Percentiles rank a stretch among this genome's conserved stretches.
Conservation (phyloP, 2,329 filamentous ascomycete species). For the Epichloe baconii region DNA sequence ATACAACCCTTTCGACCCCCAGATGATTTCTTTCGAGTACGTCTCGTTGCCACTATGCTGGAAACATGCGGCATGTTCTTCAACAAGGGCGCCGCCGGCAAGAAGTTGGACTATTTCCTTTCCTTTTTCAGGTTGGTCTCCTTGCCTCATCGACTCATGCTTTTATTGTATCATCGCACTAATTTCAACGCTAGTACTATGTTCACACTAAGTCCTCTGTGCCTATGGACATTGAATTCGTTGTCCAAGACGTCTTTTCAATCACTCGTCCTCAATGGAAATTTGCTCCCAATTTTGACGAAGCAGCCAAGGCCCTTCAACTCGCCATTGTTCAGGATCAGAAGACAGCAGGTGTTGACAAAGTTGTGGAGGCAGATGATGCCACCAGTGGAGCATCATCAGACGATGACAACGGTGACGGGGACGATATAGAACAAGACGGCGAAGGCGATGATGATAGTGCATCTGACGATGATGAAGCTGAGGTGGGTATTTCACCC, state of each 20-base stretch:
- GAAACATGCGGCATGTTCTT: conserved; percentile 97
- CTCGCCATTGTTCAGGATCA: conserved; percentile 85
- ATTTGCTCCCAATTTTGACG: conserved; percentile 63
- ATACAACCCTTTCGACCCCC: conserved; percentile 66
- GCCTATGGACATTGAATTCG: conserved; percentile 95
- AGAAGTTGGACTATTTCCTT: conserved; percentile 95
- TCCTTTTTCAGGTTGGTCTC: conserved; percentile 72
- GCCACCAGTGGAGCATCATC: conserved; percentile 56
- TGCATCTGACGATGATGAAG: conserved; percentile 45
- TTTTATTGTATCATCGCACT: not conserved
- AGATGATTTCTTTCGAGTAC: conserved; percentile 96
- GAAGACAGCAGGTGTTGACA: conserved; percentile 62
- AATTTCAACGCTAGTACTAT: conserved; percentile 54
- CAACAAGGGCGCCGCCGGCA: conserved; percentile 86
- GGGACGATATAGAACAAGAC: conserved; percentile 49
- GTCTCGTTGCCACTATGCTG: conserved; percentile 74
- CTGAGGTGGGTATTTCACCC: conserved; percentile 30
- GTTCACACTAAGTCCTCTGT: conserved; percentile 78
- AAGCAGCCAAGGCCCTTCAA: conserved; percentile 72
- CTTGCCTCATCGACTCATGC: not conserved
- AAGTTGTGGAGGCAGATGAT: conserved; percentile 58
- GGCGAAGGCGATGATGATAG: conserved; percentile 49
- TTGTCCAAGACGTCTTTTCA: conserved; percentile 83
- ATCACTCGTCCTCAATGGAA: conserved; percentile 88
- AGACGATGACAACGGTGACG: conserved; percentile 62